A percentile compares a stretch with the other conserved stretches of the same genome.
phyloP scores from a whole-genome alignment of 2,329 filamentous ascomycete species.

The Aschersonia sp. region DNA sequence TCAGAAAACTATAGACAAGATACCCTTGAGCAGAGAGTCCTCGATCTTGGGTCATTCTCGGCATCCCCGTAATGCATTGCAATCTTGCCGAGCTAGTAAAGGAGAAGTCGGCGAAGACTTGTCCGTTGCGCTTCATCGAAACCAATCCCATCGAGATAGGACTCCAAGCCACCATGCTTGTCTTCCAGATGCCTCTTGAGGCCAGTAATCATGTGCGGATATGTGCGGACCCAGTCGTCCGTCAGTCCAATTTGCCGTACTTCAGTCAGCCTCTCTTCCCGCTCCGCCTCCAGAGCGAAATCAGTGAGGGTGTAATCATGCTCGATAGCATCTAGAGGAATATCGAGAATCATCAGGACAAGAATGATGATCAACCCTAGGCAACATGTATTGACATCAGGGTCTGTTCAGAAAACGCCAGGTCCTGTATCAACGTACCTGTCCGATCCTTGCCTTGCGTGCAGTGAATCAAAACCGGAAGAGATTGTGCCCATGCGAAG shows the following conservation, averaged over 20 bases:
- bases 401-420: neutral
- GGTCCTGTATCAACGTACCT: conserved; percentile 8
- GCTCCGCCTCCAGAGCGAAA: conserved; percentile 42
- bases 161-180: conserved; percentile 49
- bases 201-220: conserved; percentile 44
- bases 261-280: conserved; percentile 49
- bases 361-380: conserved; percentile 56
- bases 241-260: conserved; percentile 56
- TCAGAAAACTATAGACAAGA: conserved; percentile 47
- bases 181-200: conserved; percentile 42
- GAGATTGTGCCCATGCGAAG: conserved; percentile 20
- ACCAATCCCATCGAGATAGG: conserved; percentile 49
- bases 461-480: conserved; percentile 64
- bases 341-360: conserved; percentile 45
- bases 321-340: conserved; percentile 45
- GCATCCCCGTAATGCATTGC: too few species aligned
- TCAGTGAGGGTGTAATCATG: conserved; percentile 59
- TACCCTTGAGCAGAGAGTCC: neutral
- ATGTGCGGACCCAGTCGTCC: conserved; percentile 57
- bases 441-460: conserved; percentile 77
- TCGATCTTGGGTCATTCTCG: too few species aligned
- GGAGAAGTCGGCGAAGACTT: conserved; percentile 23
- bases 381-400: conserved; percentile 15
- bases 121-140: conserved; percentile 30
- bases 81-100: conserved; percentile 18